A percentile compares a stretch with the other conserved stretches of the same genome.
These are phyloP conservation scores for Salinomyces thailandicus DNA, from an alignment of 2,329 filamentous ascomycete species.

Conservation along the genomic window DNA sequence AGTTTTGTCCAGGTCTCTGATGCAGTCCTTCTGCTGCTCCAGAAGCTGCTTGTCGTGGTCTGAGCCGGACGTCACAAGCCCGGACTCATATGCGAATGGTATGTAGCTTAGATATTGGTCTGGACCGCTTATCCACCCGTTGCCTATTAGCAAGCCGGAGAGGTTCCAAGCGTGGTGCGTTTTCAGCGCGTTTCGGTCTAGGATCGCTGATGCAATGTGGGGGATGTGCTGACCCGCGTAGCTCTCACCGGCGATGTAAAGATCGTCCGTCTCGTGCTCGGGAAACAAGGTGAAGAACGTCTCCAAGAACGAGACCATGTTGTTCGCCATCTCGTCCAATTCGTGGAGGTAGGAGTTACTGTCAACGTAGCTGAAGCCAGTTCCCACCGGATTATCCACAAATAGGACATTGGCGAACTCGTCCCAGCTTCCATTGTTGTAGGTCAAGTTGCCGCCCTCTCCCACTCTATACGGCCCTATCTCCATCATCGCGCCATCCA, in stretches of 20 bases:
- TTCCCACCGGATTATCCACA: conserved; percentile 93
- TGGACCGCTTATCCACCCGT: conserved; percentile 87
- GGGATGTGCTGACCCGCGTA: conserved; percentile 96
- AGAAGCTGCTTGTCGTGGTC: conserved; percentile 58
- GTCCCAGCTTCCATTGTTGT: conserved; percentile 95
- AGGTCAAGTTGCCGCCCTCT: conserved; percentile 57
- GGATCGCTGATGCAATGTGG: conserved; percentile 84
- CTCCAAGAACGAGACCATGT: conserved; percentile 81
- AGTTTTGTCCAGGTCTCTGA: conserved; percentile 48
- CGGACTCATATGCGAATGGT: conserved; percentile 66
- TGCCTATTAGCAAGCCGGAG: conserved; percentile 81
- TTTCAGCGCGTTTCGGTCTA: conserved; percentile 60
- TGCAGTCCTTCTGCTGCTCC: conserved; percentile 57
- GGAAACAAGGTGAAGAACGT: conserved; percentile 88
- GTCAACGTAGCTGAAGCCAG: conserved; percentile 90
- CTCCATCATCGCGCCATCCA: conserved; percentile 95
- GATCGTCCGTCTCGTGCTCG: conserved; percentile 79
- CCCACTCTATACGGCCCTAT: conserved; percentile 84
- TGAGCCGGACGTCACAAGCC: conserved; percentile 58
- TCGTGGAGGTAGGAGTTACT: conserved; percentile 79
- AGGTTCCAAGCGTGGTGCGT: conserved; percentile 58
- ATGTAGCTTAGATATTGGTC: conserved; percentile 89
- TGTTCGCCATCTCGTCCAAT: conserved; percentile 75
- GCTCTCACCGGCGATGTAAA: conserved; percentile 92
- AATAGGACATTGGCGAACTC: conserved; percentile 97